Percentiles rank a stretch among this genome's conserved stretches.
Evolutionary conservation across 257 asterid species (phyloP).

Genomic region (Marsdenia floribunda): DNA sequence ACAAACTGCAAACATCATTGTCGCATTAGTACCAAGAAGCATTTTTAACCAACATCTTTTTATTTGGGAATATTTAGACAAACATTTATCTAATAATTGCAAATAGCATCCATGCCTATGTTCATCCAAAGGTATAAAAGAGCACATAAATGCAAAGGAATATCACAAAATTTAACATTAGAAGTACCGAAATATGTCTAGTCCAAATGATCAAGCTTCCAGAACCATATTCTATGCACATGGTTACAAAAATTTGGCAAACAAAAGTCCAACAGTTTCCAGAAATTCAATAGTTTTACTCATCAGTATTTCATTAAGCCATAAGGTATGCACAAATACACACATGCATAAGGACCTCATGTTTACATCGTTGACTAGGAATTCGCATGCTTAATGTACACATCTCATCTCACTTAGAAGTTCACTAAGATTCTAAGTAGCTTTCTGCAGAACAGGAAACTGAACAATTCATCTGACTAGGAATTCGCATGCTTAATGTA

Average conservation of each 20-base stretch:
- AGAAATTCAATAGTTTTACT: not conserved
- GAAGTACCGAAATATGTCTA: not conserved
- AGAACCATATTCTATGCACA: not conserved
- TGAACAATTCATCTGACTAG: not conserved
- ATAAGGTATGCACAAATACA: not conserved
- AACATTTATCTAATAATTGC: not conserved
- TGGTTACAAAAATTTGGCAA: not conserved
- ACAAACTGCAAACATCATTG: conserved; percentile 56
- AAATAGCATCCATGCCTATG: conserved; percentile 1
- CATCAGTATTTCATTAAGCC: not conserved
- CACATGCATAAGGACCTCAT: not conserved
- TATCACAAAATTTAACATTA: not conserved
- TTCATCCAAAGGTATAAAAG: not conserved
- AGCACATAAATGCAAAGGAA: not conserved
- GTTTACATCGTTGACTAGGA: not conserved
- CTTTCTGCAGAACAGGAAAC: not conserved
- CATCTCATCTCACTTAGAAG: not conserved
- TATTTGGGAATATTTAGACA: not conserved
- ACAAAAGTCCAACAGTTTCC: not conserved
- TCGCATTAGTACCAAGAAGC: conserved; percentile 13
- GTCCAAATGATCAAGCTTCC: not conserved
- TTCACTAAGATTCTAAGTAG: not conserved
- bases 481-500: not conserved
- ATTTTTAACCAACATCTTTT: not conserved
- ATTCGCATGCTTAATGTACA: not conserved